These are phyloP conservation scores for Populus nigra DNA, from an alignment of 345 rosid species.

Conservation along the genomic window DNA sequence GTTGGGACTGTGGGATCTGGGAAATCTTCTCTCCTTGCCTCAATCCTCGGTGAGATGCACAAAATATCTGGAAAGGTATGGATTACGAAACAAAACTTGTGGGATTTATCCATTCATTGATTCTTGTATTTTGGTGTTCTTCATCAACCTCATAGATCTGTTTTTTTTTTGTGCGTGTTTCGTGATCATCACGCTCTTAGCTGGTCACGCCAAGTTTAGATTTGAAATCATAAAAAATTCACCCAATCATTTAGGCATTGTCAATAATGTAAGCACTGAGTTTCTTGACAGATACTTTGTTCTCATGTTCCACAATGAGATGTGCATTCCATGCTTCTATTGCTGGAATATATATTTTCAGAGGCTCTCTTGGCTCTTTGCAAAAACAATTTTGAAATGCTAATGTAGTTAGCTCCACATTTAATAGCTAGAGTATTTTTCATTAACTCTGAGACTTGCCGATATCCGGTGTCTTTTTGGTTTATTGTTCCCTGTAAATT, in stretches of 20 bases:
- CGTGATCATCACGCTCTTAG: not conserved
- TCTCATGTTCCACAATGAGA: not conserved
- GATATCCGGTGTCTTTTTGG: not conserved
- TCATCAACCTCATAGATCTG: not conserved
- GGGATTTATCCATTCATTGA: not conserved
- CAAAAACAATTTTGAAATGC: not conserved
- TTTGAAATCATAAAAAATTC: not conserved
- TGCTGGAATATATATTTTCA: not conserved
- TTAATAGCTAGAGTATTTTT: not conserved
- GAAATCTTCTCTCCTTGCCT: slow-evolving; percentile 82
- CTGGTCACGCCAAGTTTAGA: not conserved
- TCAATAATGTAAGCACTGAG: not conserved
- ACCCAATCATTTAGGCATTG: not conserved
- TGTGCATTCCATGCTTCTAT: not conserved
- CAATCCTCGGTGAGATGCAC: slow-evolving; percentile 95
- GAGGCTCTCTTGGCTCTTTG: not conserved
- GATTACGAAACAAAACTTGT: not conserved
- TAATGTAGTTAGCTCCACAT: not conserved
- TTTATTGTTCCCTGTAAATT: not conserved
- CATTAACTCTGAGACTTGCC: not conserved
- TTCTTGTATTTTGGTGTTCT: not conserved
- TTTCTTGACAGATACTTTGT: not conserved
- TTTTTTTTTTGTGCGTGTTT: not conserved
- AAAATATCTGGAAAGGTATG: slow-evolving; percentile 71
- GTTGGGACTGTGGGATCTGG: slow-evolving; percentile 97